Evolutionary conservation across 371 early-diverging fungal species (phyloP).

Genomic region (Mucor racemosus): DNA sequence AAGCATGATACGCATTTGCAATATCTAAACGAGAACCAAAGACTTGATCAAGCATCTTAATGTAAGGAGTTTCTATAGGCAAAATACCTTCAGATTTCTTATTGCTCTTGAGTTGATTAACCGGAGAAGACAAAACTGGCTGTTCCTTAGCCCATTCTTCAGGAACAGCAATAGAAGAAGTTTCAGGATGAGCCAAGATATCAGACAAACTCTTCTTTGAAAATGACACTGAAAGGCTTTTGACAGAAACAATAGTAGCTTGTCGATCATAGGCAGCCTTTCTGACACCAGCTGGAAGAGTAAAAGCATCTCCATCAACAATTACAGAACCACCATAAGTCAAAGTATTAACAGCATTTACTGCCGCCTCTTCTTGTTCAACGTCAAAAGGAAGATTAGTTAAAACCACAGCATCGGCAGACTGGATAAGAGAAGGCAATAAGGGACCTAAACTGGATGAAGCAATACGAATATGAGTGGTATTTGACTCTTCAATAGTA

Average conservation of each 20-base stretch:
- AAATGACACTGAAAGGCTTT: neutral
- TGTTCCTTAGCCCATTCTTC: neutral
- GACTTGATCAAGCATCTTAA: slow-evolving; percentile 74
- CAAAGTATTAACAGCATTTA: slow-evolving; percentile 14
- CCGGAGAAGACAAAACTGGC: neutral
- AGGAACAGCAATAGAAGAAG: neutral
- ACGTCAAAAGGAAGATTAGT: neutral
- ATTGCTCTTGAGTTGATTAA: neutral
- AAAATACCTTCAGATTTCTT: neutral
- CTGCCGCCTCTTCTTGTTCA: neutral
- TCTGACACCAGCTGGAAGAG: slow-evolving; percentile 19
- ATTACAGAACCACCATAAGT: slow-evolving; percentile 22
- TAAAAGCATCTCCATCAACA: slow-evolving; percentile 2
- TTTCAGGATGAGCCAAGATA: neutral
- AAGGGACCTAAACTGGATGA: neutral
- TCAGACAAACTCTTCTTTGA: neutral
- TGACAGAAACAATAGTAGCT: slow-evolving; percentile 2
- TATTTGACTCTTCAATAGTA: slow-evolving; percentile 3
- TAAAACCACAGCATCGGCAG: slow-evolving; percentile 26
- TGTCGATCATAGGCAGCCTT: slow-evolving; percentile 23
- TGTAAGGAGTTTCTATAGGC: slow-evolving; percentile 70
- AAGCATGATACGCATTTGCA: slow-evolving; percentile 63
- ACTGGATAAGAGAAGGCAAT: slow-evolving; percentile 28
- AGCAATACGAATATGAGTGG: slow-evolving; percentile 27
- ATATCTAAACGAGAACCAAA: slow-evolving; percentile 75